Percentiles rank a stretch among this genome's conserved stretches.
These are phyloP conservation scores for Candida nonsorbophila DNA, from an alignment of 805 yeast species.

Conservation along the genomic window DNA sequence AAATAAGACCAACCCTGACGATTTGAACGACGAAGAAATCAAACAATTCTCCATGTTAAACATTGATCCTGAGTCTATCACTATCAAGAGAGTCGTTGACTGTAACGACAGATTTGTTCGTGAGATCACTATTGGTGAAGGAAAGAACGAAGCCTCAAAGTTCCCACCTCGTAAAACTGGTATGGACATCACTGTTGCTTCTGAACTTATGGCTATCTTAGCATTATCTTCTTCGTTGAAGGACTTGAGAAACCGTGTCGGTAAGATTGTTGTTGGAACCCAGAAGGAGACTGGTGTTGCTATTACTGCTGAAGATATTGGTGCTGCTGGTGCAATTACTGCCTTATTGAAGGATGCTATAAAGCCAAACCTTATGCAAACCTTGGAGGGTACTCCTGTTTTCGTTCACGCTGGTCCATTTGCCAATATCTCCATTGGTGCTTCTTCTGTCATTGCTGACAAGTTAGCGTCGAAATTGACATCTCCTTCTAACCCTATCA, in stretches of 20 bases:
- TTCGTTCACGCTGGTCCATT: constrained; percentile 98
- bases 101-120: constrained; percentile 89
- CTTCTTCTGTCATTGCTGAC: constrained; percentile 91
- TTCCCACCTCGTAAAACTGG: constrained; percentile 83
- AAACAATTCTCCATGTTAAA: constrained; percentile 73
- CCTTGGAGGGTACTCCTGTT: constrained; percentile 96
- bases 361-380: constrained; percentile 95
- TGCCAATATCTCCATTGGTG: constrained; percentile 96
- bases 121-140: constrained; percentile 85
- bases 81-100: constrained; percentile 92
- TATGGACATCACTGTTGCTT: constrained; percentile 93
- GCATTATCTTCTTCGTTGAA: constrained; percentile 74
- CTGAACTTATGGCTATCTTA: constrained; percentile 93
- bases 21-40: constrained; percentile 72
- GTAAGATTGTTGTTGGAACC: constrained; percentile 85
- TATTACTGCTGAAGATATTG: constrained; percentile 89
- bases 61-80: constrained; percentile 84
- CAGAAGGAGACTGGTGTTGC: constrained; percentile 66
- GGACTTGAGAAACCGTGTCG: constrained; percentile 85
- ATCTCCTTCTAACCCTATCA: constrained; percentile 39
- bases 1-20: constrained; percentile 71
- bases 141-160: constrained; percentile 76
- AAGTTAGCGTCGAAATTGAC: constrained; percentile 87
- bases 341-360: constrained; percentile 94
- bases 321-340: constrained; percentile 92